Conservation (phyloP, 2,329 filamentous ascomycete genomes). For the Chaetomium olivaceum region DNA sequence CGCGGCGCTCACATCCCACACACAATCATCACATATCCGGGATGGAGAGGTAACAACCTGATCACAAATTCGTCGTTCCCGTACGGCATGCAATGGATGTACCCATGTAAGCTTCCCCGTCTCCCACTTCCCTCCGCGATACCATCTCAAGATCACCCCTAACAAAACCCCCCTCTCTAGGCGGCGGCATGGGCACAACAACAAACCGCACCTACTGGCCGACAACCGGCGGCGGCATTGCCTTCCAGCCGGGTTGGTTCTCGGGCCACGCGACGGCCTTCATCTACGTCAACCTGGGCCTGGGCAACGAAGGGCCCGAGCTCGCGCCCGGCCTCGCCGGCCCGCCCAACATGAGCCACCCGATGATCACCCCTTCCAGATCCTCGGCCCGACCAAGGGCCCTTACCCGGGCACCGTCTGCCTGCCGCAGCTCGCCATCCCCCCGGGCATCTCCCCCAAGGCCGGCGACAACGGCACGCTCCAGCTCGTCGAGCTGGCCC, state of each 20-base stretch:
- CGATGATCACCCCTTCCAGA: slow-evolving; percentile 79
- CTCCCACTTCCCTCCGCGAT: neutral
- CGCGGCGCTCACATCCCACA: slow-evolving; percentile 61
- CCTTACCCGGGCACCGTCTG: slow-evolving; percentile 90
- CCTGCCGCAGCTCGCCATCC: slow-evolving; percentile 83
- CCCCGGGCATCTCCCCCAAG: slow-evolving; percentile 67
- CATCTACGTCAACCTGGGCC: slow-evolving; percentile 88
- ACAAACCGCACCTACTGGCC: slow-evolving; percentile 92
- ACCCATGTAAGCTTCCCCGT: slow-evolving; percentile 71
- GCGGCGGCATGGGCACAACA: slow-evolving; percentile 77
- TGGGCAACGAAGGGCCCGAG: slow-evolving; percentile 67
- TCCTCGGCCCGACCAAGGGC: slow-evolving; percentile 76
- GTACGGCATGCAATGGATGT: slow-evolving; percentile 93
- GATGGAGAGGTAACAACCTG: slow-evolving; percentile 84
- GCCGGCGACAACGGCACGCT: slow-evolving; percentile 89
- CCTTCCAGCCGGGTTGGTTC: slow-evolving; percentile 96
- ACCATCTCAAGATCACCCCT: slow-evolving; percentile 7
- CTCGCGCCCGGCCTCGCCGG: slow-evolving; percentile 41
- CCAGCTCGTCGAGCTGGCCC: slow-evolving; percentile 78
- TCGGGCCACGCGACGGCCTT: slow-evolving; percentile 79
- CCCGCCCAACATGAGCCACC: slow-evolving; percentile 82
- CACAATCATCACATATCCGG: slow-evolving; percentile 82
- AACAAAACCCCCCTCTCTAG: slow-evolving; percentile 50
- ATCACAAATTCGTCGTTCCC: slow-evolving; percentile 76
- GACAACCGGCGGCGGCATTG: slow-evolving; percentile 78